Evolutionary conservation across 2,329 filamentous ascomycete species (phyloP), one percentile per base, ranked within the genome.

Genomic region (Penicillium rolfsii): DNA sequence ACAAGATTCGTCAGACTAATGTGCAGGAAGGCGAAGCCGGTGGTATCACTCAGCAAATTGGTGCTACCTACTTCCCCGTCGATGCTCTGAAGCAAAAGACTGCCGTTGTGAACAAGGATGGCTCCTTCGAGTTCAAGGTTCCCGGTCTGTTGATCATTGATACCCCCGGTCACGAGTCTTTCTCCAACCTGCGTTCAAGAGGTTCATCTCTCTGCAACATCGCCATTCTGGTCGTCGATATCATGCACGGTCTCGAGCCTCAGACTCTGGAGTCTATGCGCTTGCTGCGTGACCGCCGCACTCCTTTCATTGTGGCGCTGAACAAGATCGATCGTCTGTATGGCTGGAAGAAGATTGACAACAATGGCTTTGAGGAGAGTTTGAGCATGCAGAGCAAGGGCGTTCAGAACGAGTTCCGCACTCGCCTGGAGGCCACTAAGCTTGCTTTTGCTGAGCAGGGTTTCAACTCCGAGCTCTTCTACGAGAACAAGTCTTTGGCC

Each of bases 261-360:
- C 95, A 99, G 80, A 99, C 95, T 16, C 84, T 98, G 35, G 96
- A 99, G 80, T 99, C 95, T 1, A 98, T 99, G 92, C 90, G 88
- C 69, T 82, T 99, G 66, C 87, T 99, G 55, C 87, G 94, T 73
- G 94, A 97, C 72, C 87, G 92, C 71, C 96, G 95, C 81, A 99
- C 95, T 24, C 95, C 95, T 5, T 99, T 99, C 82, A 96, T 99
- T 69, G 96, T 99, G 43, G 96, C 96, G 1, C 84, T 99, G 74
- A 99, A 99, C 89, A 99, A 99, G 84, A 98, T 99, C 69, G 95
- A 99, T 87, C 93, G 95, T 86, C 88, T 99, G 16, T 99, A 97
- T 76, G 93, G 92, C 76, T 99, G 96, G 95, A 97, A 97, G 84
- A 93, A 94, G 82, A 92, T 97, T 63, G 93, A 95, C 73, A 97